Evolutionary conservation across 164 flowering plant species (phyloP).

Genomic region (Saururus chinensis): DNA sequence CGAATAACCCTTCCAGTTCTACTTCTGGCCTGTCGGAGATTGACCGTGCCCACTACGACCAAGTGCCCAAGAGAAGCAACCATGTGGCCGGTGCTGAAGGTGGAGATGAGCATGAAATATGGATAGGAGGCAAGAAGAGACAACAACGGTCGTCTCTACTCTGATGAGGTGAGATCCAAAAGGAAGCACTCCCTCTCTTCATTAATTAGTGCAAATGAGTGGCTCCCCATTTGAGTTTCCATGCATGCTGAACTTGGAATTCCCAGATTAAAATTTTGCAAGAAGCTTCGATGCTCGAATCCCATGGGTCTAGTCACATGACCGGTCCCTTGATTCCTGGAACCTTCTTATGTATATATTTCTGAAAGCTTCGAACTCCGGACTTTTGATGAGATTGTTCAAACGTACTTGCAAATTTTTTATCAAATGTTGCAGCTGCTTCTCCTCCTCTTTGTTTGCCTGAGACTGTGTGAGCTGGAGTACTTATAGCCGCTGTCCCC

Average conservation of each 20-base stretch:
- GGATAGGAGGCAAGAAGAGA: background rate
- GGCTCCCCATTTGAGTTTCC: no score
- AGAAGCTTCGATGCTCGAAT: constrained; percentile 20
- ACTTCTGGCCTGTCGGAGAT: background rate
- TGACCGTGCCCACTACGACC: background rate
- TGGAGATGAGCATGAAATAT: background rate
- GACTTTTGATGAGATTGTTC: constrained; percentile 5
- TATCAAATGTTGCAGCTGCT: background rate
- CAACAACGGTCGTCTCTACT: background rate
- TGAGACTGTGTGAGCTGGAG: constrained; percentile 20
- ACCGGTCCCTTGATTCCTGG: constrained; percentile 58
- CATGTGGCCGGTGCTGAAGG: background rate
- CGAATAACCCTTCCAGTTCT: background rate
- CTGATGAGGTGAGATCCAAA: background rate
- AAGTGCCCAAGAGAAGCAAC: background rate
- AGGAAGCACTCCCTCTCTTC: constrained; percentile 6
- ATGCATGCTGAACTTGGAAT: background rate
- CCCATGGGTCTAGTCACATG: constrained; percentile 42
- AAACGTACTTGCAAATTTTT: background rate
- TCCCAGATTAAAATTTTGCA: constrained; percentile 4
- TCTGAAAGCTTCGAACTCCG: constrained; percentile 30
- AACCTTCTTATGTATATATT: constrained; percentile 43
- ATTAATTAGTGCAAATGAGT: constrained; percentile 7
- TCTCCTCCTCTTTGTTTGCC: constrained; percentile 4
- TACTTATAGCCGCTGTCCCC: constrained; percentile 56